A percentile compares a stretch with the other conserved stretches of the same genome.
Conservation (phyloP, 2,329 filamentous ascomycete genomes). For the Stachybotrys elegans region DNA sequence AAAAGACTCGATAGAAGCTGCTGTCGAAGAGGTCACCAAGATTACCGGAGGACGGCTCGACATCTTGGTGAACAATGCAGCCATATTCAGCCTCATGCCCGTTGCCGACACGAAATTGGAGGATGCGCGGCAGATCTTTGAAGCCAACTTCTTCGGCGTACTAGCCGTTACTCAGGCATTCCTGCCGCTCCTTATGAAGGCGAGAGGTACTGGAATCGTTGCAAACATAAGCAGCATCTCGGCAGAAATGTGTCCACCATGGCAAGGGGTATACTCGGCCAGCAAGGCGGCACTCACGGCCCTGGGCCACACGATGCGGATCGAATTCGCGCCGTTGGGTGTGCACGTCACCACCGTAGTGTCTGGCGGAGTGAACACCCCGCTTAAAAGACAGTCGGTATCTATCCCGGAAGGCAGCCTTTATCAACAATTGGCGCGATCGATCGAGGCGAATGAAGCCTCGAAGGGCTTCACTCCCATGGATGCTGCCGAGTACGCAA, state of each 20-base stretch:
- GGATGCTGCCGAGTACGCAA: constrained; percentile 4
- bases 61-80: constrained; percentile 5
- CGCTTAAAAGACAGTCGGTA: constrained; percentile 3
- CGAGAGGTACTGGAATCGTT: constrained; percentile 2
- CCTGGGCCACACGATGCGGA: constrained; percentile 2
- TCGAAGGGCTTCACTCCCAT: background rate
- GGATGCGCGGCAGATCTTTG: constrained; percentile 7
- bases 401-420: constrained; percentile 7
- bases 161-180: constrained; percentile 9
- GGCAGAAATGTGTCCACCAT: constrained; percentile 2
- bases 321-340: constrained; percentile 6
- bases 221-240: constrained; percentile 8
- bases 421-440: constrained; percentile 5
- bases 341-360: constrained; percentile 4
- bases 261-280: constrained; percentile 5
- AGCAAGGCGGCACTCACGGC: constrained; percentile 8
- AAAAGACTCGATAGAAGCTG: background rate
- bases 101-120: constrained; percentile 6
- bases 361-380: constrained; percentile 4
- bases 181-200: constrained; percentile 8
- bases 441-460: constrained; percentile 5
- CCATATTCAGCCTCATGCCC: constrained; percentile 6
- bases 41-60: constrained; percentile 1
- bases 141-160: constrained; percentile 7
- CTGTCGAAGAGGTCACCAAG: background rate